Evolutionary conservation across 805 yeast species (phyloP).

Genomic region (Saturnispora serradocipensis): DNA sequence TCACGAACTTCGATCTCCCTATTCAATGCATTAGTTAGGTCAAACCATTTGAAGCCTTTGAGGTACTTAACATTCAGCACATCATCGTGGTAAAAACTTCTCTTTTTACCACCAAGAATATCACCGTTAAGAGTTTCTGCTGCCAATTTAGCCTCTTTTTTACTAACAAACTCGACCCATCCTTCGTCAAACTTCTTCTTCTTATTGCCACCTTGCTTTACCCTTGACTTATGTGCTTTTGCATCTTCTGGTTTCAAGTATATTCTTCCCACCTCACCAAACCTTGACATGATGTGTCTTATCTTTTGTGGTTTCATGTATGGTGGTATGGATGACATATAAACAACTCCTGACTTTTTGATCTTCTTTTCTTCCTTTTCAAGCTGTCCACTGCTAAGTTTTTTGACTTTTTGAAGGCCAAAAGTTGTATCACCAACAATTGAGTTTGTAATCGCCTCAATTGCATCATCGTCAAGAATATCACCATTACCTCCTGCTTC

Average conservation of each 20-base stretch:
- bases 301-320: constrained; percentile 93
- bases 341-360: constrained; percentile 83
- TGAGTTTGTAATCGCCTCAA: constrained; percentile 15
- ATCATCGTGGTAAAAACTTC: constrained; percentile 88
- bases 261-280: constrained; percentile 82
- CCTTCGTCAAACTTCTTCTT: constrained; percentile 86
- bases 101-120: constrained; percentile 85
- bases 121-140: constrained; percentile 83
- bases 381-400: constrained; percentile 47
- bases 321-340: constrained; percentile 85
- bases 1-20: constrained; percentile 84
- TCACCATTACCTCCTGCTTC: constrained; percentile 15
- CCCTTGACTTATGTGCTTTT: constrained; percentile 51
- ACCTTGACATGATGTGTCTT: constrained; percentile 67
- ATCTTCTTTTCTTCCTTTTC: constrained; percentile 45
- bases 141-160: constrained; percentile 81
- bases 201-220: constrained; percentile 86
- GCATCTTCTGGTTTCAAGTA: constrained; percentile 82
- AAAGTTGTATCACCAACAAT: constrained; percentile 18
- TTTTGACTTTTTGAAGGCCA: constrained; percentile 37
- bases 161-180: constrained; percentile 86
- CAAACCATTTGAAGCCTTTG: constrained; percentile 91
- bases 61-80: constrained; percentile 83
- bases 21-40: constrained; percentile 87
- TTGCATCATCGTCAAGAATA: constrained; percentile 14